Evolutionary conservation across 768 basidiomycete genomes (phyloP).

Genomic region (Obba rivulosa): DNA sequence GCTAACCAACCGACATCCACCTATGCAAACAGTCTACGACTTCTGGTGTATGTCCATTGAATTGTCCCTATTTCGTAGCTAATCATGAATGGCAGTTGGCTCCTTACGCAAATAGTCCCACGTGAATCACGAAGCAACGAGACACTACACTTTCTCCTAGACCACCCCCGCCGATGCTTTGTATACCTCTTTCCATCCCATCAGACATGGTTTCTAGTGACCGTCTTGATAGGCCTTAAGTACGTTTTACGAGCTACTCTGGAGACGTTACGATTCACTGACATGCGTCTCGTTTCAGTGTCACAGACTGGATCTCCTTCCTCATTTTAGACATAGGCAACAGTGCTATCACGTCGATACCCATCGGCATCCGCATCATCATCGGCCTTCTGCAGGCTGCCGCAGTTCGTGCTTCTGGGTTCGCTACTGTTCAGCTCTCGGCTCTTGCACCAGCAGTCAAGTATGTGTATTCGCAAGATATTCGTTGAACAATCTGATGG

Average conservation of each 20-base stretch:
- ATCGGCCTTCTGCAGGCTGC: slow-evolving; percentile 76
- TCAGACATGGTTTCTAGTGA: slow-evolving; percentile 88
- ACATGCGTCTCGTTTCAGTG: slow-evolving; percentile 30
- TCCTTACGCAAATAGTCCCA: slow-evolving; percentile 55
- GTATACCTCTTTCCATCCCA: slow-evolving; percentile 89
- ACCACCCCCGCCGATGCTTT: slow-evolving; percentile 91
- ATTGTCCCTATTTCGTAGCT: not conserved
- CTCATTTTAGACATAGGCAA: slow-evolving; percentile 85
- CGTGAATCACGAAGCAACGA: slow-evolving; percentile 58
- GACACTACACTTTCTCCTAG: slow-evolving; percentile 86
- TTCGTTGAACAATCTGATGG: not conserved
- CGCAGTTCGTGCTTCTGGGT: slow-evolving; percentile 85
- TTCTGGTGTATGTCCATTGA: slow-evolving; percentile 7
- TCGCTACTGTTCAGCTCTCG: slow-evolving; percentile 66
- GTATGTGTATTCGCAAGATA: slow-evolving; percentile 33
- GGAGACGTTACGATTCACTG: not conserved
- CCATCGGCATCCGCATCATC: slow-evolving; percentile 62
- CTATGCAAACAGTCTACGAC: slow-evolving; percentile 68
- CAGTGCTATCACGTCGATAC: slow-evolving; percentile 58
- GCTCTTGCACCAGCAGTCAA: slow-evolving; percentile 86
- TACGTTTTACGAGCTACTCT: slow-evolving; percentile 29
- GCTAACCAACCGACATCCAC: not conserved
- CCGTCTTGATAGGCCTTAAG: slow-evolving; percentile 66
- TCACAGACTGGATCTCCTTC: slow-evolving; percentile 87
- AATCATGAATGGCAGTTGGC: slow-evolving; percentile 78